A percentile compares a stretch with the other conserved stretches of the same genome.
Evolutionary conservation across 2,329 filamentous ascomycete species (phyloP).

Genomic region (Trichoderma sp.): DNA sequence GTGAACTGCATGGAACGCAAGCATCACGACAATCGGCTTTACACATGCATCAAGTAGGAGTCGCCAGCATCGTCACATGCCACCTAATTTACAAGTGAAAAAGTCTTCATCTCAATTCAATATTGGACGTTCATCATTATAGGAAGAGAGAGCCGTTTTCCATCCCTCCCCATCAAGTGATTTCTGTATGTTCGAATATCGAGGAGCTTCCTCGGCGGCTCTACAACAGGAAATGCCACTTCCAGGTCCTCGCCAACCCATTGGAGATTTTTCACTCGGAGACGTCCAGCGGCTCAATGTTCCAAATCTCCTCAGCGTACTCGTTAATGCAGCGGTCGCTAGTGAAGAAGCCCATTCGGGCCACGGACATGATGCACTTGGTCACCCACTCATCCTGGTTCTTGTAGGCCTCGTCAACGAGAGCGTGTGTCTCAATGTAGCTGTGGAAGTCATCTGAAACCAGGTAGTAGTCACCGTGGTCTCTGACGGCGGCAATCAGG

Average conservation of each 20-base stretch:
- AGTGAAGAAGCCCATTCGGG: slow-evolving; percentile 96
- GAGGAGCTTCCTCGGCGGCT: background rate
- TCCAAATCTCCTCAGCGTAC: slow-evolving; percentile 98
- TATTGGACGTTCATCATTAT: slow-evolving; percentile 14
- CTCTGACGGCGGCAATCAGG: slow-evolving; percentile 79
- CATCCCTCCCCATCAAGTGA: background rate
- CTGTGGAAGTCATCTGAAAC: slow-evolving; percentile 97
- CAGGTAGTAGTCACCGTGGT: slow-evolving; percentile 96
- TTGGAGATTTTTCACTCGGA: slow-evolving; percentile 37
- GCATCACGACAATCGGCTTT: background rate
- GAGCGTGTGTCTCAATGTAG: slow-evolving; percentile 85
- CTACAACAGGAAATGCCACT: background rate
- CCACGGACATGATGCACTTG: slow-evolving; percentile 85
- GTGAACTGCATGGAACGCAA: background rate
- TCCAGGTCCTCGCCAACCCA: background rate
- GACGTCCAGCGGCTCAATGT: slow-evolving; percentile 75
- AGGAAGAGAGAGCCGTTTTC: slow-evolving; percentile 11
- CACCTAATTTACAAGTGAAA: background rate
- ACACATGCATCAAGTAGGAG: background rate
- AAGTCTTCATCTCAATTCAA: background rate
- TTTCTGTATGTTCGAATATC: background rate
- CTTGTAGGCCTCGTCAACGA: slow-evolving; percentile 90
- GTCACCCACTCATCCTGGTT: slow-evolving; percentile 91
- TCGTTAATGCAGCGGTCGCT: slow-evolving; percentile 94
- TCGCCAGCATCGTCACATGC: background rate